phyloP scores from a whole-genome alignment of 2,329 filamentous ascomycete genomes.

The Diaporthe aspalathi region DNA sequence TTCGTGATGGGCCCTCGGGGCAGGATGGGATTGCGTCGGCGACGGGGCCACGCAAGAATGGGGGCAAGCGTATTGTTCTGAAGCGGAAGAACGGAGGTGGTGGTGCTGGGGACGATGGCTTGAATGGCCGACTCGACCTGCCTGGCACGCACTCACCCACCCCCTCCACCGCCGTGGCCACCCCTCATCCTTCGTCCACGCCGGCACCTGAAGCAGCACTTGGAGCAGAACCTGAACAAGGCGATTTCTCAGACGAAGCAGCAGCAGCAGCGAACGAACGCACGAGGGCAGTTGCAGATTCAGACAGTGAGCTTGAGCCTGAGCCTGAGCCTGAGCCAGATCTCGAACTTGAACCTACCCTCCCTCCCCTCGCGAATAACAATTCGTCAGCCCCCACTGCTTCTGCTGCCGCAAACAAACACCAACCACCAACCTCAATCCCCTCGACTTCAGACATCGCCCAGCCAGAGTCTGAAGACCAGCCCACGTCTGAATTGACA shows the following conservation, averaged over 20 bases:
- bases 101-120: conserved; percentile 37
- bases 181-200: conserved; percentile 33
- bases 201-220: conserved; percentile 22
- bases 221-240: neutral
- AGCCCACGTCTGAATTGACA: conserved; percentile 6
- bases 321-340: conserved; percentile 11
- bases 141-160: conserved; percentile 37
- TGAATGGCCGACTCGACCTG: conserved; percentile 20
- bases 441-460: conserved; percentile 20
- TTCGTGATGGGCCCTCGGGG: conserved; percentile 19
- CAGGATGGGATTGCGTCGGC: conserved; percentile 26
- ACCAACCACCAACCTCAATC: conserved; percentile 7
- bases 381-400: conserved; percentile 8
- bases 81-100: conserved; percentile 38
- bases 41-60: conserved; percentile 47
- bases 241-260: neutral
- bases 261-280: conserved; percentile 4
- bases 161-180: conserved; percentile 38
- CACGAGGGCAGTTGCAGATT: conserved; percentile 15
- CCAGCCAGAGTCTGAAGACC: conserved; percentile 28
- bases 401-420: conserved; percentile 18
- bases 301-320: neutral
- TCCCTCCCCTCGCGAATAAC: neutral
- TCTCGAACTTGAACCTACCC: conserved; percentile 8
- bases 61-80: conserved; percentile 41